Percentiles rank a stretch among this genome's conserved stretches.
Evolutionary conservation across 805 yeast species (phyloP).

Genomic region (Kluyveromyces starmeri): DNA sequence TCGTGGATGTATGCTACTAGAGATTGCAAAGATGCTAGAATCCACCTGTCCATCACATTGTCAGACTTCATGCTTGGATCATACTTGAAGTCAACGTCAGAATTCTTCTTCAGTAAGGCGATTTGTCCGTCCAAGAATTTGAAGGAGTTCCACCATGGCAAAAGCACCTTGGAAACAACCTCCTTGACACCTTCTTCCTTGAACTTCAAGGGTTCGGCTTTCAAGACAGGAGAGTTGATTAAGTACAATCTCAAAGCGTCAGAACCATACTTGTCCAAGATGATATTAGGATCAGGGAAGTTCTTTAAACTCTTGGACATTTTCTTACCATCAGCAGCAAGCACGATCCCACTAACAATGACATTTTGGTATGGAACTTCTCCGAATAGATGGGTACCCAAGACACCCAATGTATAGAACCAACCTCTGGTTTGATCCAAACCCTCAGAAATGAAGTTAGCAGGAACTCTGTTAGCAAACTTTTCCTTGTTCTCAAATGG

Average conservation of each 20-base stretch:
- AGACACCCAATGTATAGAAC: constrained; percentile 93
- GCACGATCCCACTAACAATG: constrained; percentile 90
- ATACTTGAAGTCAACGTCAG: constrained; percentile 61
- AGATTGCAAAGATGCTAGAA: constrained; percentile 91
- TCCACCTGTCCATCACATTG: constrained; percentile 97
- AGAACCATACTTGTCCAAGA: constrained; percentile 87
- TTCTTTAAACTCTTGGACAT: constrained; percentile 98
- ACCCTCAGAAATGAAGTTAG: constrained; percentile 97
- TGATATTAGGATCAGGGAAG: constrained; percentile 87
- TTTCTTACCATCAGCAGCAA: constrained; percentile 97
- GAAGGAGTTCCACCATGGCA: constrained; percentile 98
- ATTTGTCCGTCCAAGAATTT: constrained; percentile 95
- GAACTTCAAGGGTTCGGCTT: constrained; percentile 94
- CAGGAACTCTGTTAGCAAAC: constrained; percentile 79
- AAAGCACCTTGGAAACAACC: constrained; percentile 86
- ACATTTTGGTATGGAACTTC: constrained; percentile 92
- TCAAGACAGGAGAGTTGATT: constrained; percentile 94
- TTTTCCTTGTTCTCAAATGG: constrained; percentile 81
- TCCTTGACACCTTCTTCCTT: constrained; percentile 99
- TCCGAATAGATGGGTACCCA: constrained; percentile 90
- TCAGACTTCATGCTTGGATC: constrained; percentile 55
- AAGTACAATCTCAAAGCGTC: constrained; percentile 93
- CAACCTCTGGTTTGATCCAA: constrained; percentile 99
- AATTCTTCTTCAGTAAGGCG: constrained; percentile 69
- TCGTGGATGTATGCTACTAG: constrained; percentile 74